These are phyloP conservation scores for Gaertneriomyces sp. DNA, from an alignment of 192 early-diverging fungal genomes.

Conservation along the genomic window DNA sequence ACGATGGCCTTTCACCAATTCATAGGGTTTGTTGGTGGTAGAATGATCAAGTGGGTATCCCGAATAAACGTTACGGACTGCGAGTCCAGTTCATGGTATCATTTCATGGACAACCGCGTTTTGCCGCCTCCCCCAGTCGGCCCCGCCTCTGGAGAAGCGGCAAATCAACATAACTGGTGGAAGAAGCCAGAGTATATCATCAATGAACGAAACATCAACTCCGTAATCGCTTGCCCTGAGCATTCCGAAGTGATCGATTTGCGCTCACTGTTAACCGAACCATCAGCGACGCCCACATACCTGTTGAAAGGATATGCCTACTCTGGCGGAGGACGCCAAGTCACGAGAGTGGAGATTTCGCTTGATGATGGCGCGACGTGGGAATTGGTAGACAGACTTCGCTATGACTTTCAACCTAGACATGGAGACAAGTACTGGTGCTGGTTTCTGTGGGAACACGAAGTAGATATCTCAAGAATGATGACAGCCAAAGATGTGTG, in stretches of 20 bases:
- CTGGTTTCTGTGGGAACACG: slow-evolving; percentile 60
- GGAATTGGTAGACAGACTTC: slow-evolving; percentile 52
- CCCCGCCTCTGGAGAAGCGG: slow-evolving; percentile 43
- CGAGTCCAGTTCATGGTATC: slow-evolving; percentile 68
- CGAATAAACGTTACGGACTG: slow-evolving; percentile 54
- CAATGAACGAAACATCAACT: slow-evolving; percentile 76
- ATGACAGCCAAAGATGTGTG: slow-evolving; percentile 46
- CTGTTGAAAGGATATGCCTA: slow-evolving; percentile 74
- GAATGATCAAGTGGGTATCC: slow-evolving; percentile 79
- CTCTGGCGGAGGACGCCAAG: slow-evolving; percentile 65
- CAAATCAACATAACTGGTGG: slow-evolving; percentile 49
- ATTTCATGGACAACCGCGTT: slow-evolving; percentile 80
- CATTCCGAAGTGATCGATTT: slow-evolving; percentile 44
- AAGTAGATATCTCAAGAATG: slow-evolving; percentile 34
- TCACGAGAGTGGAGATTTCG: slow-evolving; percentile 76
- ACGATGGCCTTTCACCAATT: no score
- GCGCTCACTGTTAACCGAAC: background rate
- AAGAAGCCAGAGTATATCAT: slow-evolving; percentile 58
- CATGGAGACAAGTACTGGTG: slow-evolving; percentile 53
- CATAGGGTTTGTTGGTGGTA: slow-evolving; percentile 79
- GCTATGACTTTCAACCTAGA: slow-evolving; percentile 31
- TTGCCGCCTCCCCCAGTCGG: slow-evolving; percentile 64
- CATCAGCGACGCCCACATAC: slow-evolving; percentile 23
- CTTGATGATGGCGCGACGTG: slow-evolving; percentile 73
- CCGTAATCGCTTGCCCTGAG: slow-evolving; percentile 65